Evolutionary conservation across 805 yeast genomes (phyloP).

Genomic region (Sugiyamaella smithiae): DNA sequence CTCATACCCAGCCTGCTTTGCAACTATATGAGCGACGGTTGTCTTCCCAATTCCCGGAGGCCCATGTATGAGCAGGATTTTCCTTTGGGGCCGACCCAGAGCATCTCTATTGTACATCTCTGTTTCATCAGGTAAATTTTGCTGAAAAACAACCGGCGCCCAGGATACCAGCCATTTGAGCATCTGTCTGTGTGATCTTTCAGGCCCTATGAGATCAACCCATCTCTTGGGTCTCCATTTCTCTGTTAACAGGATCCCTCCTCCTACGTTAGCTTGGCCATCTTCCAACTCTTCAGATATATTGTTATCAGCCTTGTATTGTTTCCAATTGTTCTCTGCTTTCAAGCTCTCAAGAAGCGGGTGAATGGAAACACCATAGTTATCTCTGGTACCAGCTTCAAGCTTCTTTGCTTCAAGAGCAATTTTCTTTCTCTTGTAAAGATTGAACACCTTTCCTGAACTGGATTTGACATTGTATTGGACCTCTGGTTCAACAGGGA

Average conservation of each 20-base stretch:
- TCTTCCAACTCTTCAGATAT: neutral
- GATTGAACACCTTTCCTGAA: neutral
- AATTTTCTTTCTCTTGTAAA: neutral
- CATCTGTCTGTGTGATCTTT: conserved; percentile 55
- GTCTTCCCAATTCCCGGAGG: conserved; percentile 96
- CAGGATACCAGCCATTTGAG: conserved; percentile 66
- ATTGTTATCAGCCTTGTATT: neutral
- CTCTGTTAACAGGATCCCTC: conserved; percentile 48
- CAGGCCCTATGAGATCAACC: conserved; percentile 68
- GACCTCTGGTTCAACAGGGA: no score
- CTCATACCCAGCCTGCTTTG: conserved; percentile 76
- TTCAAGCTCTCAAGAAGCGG: conserved; percentile 13
- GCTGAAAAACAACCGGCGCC: conserved; percentile 57
- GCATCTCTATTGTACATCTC: conserved; percentile 40
- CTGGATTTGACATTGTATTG: neutral
- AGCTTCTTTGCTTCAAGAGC: no score
- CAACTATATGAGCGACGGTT: conserved; percentile 78
- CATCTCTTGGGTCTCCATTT: conserved; percentile 66
- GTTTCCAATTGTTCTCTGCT: neutral
- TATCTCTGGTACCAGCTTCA: conserved; percentile 7
- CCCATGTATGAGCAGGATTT: conserved; percentile 76
- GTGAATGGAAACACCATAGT: conserved; percentile 23
- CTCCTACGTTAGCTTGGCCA: neutral
- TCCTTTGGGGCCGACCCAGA: conserved; percentile 56
- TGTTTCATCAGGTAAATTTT: conserved; percentile 28